These are phyloP conservation scores for Leccinum truebloodii DNA, from an alignment of 768 basidiomycete genomes.

Conservation along the genomic window DNA sequence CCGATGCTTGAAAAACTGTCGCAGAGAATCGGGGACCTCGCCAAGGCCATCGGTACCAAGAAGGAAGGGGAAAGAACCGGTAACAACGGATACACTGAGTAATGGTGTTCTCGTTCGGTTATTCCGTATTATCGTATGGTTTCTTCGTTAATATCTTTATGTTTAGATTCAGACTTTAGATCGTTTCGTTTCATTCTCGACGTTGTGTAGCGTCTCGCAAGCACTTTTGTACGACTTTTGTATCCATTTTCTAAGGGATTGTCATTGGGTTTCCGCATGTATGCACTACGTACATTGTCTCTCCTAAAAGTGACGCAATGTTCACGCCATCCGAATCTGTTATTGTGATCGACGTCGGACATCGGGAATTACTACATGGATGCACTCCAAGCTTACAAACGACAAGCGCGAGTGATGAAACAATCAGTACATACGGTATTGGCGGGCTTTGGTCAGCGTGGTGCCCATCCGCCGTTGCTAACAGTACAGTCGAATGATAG, in stretches of 20 bases:
- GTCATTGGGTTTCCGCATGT: slow-evolving; percentile 15
- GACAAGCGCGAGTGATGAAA: slow-evolving; percentile 2
- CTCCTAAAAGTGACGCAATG: slow-evolving; percentile 1
- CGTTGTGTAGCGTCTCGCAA: slow-evolving; percentile 18
- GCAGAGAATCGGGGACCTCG: slow-evolving; percentile 38
- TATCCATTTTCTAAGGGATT: slow-evolving; percentile 10
- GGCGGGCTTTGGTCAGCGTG: neutral
- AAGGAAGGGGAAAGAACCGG: slow-evolving; percentile 25
- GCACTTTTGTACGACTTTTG: slow-evolving; percentile 24
- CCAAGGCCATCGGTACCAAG: slow-evolving; percentile 28
- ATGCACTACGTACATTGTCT: slow-evolving; percentile 16
- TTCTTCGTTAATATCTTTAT: slow-evolving; percentile 13
- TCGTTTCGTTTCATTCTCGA: slow-evolving; percentile 11
- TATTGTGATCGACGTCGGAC: neutral
- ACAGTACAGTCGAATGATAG: slow-evolving; percentile 10
- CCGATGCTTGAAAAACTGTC: slow-evolving; percentile 47
- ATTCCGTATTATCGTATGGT: slow-evolving; percentile 11
- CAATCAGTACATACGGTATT: slow-evolving; percentile 7
- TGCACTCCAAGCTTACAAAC: slow-evolving; percentile 10
- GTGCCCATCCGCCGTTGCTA: neutral
- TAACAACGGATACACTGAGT: slow-evolving; percentile 17
- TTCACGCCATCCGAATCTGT: neutral
- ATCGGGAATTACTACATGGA: neutral
- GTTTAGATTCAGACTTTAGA: slow-evolving; percentile 33
- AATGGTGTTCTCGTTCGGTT: slow-evolving; percentile 2